Evolutionary conservation across 352 stramenopile genomes (phyloP).

Genomic region (Globisporangium alternatum): DNA sequence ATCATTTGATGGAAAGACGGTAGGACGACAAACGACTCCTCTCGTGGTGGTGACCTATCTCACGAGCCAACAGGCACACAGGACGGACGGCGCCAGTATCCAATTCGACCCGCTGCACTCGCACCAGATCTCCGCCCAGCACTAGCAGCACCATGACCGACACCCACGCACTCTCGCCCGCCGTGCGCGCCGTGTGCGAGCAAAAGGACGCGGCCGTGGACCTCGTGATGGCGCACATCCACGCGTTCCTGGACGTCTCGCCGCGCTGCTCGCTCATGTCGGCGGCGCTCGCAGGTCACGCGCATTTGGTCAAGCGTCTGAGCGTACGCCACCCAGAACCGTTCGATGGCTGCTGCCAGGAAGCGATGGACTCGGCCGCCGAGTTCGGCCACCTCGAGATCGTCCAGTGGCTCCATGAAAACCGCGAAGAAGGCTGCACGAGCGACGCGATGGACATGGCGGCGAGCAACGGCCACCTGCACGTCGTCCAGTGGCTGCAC

Average conservation of each 20-base stretch:
- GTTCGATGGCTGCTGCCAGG: conserved; percentile 23
- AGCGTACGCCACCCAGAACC: conserved; percentile 28
- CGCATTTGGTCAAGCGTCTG: conserved; percentile 57
- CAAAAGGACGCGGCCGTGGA: conserved; percentile 39
- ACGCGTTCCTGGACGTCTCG: conserved; percentile 56
- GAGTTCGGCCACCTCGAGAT: conserved; percentile 25
- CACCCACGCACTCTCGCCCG: conserved; percentile 31
- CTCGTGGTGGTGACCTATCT: not conserved
- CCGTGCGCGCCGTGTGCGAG: conserved; percentile 45
- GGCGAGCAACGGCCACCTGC: conserved; percentile 25
- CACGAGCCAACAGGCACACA: not conserved
- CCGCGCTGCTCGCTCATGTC: conserved; percentile 47
- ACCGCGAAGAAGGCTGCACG: conserved; percentile 31
- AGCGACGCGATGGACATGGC: conserved; percentile 37
- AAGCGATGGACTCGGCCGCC: conserved; percentile 34
- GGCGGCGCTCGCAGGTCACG: conserved; percentile 46
- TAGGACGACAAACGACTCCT: not conserved
- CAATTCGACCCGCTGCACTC: not conserved
- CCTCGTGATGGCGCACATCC: conserved; percentile 46
- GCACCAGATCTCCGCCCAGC: not conserved
- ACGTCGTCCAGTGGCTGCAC: conserved; percentile 35
- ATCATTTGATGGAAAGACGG: not conserved
- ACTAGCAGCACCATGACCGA: not conserved
- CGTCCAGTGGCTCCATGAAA: conserved; percentile 30
- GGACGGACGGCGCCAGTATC: not conserved